phyloP scores from a whole-genome alignment of 2,329 filamentous ascomycete species.

The Xylariales sp. region DNA sequence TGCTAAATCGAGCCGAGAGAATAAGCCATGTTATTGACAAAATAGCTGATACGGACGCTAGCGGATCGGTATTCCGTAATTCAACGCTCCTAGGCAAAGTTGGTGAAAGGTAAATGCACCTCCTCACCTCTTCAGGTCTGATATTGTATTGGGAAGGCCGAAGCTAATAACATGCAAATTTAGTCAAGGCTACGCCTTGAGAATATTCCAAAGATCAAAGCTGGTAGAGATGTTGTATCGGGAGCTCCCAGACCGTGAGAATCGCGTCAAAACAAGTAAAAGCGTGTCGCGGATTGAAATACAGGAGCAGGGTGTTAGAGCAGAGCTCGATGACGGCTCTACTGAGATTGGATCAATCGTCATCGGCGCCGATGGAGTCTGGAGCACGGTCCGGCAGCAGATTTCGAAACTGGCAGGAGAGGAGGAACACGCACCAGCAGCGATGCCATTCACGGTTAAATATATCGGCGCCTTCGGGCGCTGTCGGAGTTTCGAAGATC shows the following conservation, averaged over 20 bases:
- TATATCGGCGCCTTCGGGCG: not conserved
- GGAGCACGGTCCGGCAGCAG: slow-evolving; percentile 2
- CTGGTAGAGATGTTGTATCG: not conserved
- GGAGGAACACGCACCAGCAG: not conserved
- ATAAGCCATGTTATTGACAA: no score
- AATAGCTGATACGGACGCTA: no score
- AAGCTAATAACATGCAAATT: no score
- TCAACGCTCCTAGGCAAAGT: no score
- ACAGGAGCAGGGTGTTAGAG: not conserved
- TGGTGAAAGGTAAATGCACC: no score
- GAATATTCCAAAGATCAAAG: no score
- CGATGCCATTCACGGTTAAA: not conserved
- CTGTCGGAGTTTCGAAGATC: no score
- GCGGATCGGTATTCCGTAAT: no score
- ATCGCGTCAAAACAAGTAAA: not conserved
- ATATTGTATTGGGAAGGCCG: no score
- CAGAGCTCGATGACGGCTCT: slow-evolving; percentile 5
- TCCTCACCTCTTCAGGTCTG: no score
- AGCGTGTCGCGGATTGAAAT: not conserved
- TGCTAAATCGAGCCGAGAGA: no score
- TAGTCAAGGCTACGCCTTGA: no score
- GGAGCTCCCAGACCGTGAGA: not conserved
- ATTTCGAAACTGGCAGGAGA: not conserved
- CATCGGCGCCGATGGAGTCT: slow-evolving; percentile 5
- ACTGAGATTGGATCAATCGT: slow-evolving; percentile 10